Percentiles rank a stretch among this genome's conserved stretches.
These are phyloP conservation scores for Fusarium coicis DNA, from an alignment of 2,329 filamentous ascomycete genomes.

Conservation along the genomic window DNA sequence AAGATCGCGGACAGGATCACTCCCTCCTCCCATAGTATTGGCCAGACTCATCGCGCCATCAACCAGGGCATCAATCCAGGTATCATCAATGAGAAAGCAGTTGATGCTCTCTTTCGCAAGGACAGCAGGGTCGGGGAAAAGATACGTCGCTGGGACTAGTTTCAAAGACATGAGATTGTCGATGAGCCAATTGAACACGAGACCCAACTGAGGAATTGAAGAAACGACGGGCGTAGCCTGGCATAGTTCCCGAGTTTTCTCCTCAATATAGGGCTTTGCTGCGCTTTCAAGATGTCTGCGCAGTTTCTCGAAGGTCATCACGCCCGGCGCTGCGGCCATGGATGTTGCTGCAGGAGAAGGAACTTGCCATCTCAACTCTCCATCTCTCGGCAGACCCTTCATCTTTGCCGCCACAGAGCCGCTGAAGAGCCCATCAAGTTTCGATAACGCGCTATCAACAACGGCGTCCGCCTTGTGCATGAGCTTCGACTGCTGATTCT, in stretches of 20 bases:
- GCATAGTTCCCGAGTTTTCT: not conserved
- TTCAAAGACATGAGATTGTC: not conserved
- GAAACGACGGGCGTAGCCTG: fast-evolving
- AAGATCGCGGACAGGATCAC: not conserved
- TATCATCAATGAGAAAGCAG: not conserved
- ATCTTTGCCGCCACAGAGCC: not conserved
- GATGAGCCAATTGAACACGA: not conserved
- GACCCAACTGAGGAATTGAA: not conserved
- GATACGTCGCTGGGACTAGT: not conserved
- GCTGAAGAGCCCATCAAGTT: not conserved
- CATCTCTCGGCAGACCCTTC: not conserved
- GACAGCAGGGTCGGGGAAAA: not conserved
- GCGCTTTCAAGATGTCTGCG: not conserved
- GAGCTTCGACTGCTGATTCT: not conserved
- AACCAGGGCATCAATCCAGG: not conserved
- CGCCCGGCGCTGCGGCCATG: not conserved
- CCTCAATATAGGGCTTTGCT: not conserved
- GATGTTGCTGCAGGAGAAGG: not conserved
- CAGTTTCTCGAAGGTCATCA: not conserved
- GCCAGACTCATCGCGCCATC: not conserved
- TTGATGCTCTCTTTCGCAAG: not conserved
- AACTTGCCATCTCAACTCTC: not conserved
- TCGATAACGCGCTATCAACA: not conserved
- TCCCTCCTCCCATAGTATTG: not conserved
- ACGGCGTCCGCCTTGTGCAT: not conserved